Percentiles rank a stretch among this genome's conserved stretches.
Evolutionary conservation across 805 yeast genomes (phyloP).

Genomic region (Metschnikowia corniflorae): DNA sequence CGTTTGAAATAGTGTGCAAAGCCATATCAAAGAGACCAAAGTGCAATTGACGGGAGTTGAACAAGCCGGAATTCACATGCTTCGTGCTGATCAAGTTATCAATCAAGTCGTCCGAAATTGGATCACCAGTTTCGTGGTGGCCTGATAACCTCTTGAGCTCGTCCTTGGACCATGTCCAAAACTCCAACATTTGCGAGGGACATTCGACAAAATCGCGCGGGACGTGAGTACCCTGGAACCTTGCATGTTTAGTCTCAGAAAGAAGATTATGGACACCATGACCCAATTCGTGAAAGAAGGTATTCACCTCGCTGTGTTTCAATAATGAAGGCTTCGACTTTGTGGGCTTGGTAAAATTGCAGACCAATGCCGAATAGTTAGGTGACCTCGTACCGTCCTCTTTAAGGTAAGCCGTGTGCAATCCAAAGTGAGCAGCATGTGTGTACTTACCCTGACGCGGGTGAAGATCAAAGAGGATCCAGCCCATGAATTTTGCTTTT

Average conservation of each 20-base stretch:
- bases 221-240: constrained; percentile 75
- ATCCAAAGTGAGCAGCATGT: constrained; percentile 81
- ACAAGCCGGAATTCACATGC: constrained; percentile 66
- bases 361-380: constrained; percentile 66
- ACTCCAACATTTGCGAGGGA: constrained; percentile 86
- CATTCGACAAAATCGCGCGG: constrained; percentile 88
- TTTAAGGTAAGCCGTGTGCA: constrained; percentile 55
- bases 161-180: constrained; percentile 76
- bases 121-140: constrained; percentile 61
- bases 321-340: constrained; percentile 67
- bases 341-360: constrained; percentile 79
- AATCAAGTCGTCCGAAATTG: constrained; percentile 43
- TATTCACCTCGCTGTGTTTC: constrained; percentile 73
- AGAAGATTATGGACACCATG: constrained; percentile 82
- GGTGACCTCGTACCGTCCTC: constrained; percentile 56
- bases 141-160: constrained; percentile 57
- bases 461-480: constrained; percentile 76
- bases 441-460: constrained; percentile 87
- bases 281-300: constrained; percentile 87
- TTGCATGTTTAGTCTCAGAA: constrained; percentile 59
- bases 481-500: constrained; percentile 56
- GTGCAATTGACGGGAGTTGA: constrained; percentile 70
- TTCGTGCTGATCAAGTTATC: constrained; percentile 20
- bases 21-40: constrained; percentile 76
- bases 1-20: constrained; percentile 50